Conservation (phyloP, 2,329 filamentous ascomycete species). For the Diaporthe sp. region DNA sequence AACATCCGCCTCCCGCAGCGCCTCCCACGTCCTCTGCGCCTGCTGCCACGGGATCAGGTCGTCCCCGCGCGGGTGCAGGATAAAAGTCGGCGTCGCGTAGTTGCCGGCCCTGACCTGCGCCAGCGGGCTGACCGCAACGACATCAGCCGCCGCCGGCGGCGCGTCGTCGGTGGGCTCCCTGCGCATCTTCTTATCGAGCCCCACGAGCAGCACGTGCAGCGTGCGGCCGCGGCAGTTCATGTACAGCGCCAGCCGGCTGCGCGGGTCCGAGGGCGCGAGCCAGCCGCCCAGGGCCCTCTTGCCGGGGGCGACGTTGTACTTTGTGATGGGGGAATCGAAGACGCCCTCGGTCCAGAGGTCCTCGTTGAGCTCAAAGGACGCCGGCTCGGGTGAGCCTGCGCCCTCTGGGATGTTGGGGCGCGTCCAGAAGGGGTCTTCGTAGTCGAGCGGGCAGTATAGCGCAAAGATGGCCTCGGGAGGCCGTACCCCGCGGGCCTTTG, state of each 20-base stretch:
- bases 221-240: constrained; percentile 50
- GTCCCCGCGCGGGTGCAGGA: constrained; percentile 50
- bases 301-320: constrained; percentile 7
- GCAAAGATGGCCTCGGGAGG: constrained; percentile 59
- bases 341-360: neutral
- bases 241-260: constrained; percentile 48
- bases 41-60: constrained; percentile 53
- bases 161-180: constrained; percentile 9
- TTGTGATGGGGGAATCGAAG: constrained; percentile 12
- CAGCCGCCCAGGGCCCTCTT: constrained; percentile 24
- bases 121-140: constrained; percentile 48
- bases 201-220: constrained; percentile 47
- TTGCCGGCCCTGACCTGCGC: constrained; percentile 49
- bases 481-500: constrained; percentile 45
- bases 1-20: constrained; percentile 30
- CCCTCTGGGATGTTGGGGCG: constrained; percentile 20
- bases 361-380: neutral
- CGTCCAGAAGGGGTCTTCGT: constrained; percentile 42
- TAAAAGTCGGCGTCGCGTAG: constrained; percentile 52
- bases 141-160: constrained; percentile 40
- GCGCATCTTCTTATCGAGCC: constrained; percentile 41
- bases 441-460: constrained; percentile 55
- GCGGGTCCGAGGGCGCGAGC: constrained; percentile 42
- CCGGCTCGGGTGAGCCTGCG: neutral
- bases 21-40: constrained; percentile 44